Evolutionary conservation across 352 stramenopile genomes (phyloP).

Genomic region (Globisporangium cylindrosporum): DNA sequence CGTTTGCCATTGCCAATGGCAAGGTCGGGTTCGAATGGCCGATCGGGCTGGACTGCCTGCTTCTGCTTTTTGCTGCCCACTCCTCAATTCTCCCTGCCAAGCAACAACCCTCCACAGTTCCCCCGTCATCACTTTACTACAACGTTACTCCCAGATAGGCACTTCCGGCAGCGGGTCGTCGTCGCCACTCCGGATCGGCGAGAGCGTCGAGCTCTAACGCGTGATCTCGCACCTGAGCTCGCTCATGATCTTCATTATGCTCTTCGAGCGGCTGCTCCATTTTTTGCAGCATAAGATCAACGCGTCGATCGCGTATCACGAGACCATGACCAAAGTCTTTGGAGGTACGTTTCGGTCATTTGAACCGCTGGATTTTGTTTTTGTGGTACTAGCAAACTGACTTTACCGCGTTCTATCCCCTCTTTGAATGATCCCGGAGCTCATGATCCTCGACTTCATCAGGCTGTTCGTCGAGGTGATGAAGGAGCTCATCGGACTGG

Average conservation of each 20-base stretch:
- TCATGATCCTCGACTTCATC: constrained; percentile 62
- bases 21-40: neutral
- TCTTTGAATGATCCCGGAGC: constrained; percentile 17
- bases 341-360: constrained; percentile 7
- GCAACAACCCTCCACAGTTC: neutral
- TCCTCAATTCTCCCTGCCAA: too few relatives aligned
- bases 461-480: constrained; percentile 46
- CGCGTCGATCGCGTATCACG: constrained; percentile 52
- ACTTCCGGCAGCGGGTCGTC: neutral
- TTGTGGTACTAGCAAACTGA: neutral
- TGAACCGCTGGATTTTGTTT: neutral
- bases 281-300: constrained; percentile 40
- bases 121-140: neutral
- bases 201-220: constrained; percentile 51
- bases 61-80: neutral
- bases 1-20: neutral
- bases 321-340: constrained; percentile 64
- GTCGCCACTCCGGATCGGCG: constrained; percentile 53
- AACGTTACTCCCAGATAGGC: neutral
- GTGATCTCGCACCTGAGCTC: constrained; percentile 44
- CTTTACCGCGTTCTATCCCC: neutral
- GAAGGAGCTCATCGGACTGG: constrained; percentile 31
- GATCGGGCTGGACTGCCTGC: too few relatives aligned
- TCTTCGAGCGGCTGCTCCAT: constrained; percentile 44
- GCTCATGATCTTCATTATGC: constrained; percentile 40